Conservation (phyloP, 108 stramenopile species). For the Seminavis robusta region DNA sequence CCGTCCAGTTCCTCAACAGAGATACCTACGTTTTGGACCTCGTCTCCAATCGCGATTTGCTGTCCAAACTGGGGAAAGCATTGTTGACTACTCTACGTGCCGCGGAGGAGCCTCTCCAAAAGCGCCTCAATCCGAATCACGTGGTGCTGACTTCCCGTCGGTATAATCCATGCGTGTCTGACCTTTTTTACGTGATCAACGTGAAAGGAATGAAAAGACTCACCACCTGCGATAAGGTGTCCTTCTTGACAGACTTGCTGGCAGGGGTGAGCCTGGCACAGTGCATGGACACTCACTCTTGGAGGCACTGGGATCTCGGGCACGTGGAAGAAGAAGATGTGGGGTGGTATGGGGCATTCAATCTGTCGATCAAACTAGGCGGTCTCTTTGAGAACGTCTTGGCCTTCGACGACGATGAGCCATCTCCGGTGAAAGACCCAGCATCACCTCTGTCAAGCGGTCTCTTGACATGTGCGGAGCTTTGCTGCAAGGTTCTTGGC, state of each 20-base stretch:
- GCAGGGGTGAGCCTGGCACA: conserved; percentile 67
- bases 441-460: conserved; percentile 50
- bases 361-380: conserved; percentile 78
- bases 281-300: conserved; percentile 75
- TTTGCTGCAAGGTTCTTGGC: no score
- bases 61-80: conserved; percentile 58
- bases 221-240: conserved; percentile 44
- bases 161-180: conserved; percentile 86
- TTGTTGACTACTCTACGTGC: conserved; percentile 55
- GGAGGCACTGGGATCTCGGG: conserved; percentile 57
- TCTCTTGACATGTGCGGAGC: conserved; percentile 64
- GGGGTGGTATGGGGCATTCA: conserved; percentile 93
- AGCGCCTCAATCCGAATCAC: conserved; percentile 64
- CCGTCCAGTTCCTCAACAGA: conserved; percentile 92
- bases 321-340: conserved; percentile 83
- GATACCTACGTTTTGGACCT: conserved; percentile 84
- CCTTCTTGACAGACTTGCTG: conserved; percentile 59
- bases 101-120: conserved; percentile 26
- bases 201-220: conserved; percentile 86
- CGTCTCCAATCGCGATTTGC: conserved; percentile 56
- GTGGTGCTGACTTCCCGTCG: conserved; percentile 75
- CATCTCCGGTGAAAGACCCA: conserved; percentile 49
- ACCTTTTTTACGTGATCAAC: conserved; percentile 91
- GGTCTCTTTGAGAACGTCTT: conserved; percentile 76
- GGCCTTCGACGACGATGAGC: conserved; percentile 62